A percentile compares a stretch with the other conserved stretches of the same genome.
These are phyloP conservation scores for Piloderma croceum DNA, from an alignment of 768 basidiomycete genomes.

Conservation along the genomic window DNA sequence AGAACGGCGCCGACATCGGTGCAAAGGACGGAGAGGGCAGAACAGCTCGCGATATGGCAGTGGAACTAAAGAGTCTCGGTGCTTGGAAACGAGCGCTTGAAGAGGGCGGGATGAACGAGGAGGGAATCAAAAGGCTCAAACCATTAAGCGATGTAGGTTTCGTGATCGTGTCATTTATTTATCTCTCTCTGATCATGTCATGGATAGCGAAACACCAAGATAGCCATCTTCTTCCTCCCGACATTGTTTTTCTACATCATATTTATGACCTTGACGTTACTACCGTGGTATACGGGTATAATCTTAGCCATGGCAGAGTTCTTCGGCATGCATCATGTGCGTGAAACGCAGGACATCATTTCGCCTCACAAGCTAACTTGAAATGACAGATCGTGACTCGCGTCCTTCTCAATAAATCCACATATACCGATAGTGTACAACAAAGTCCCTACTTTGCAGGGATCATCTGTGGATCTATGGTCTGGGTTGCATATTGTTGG, in stretches of 20 bases:
- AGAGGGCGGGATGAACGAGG: slow-evolving; percentile 79
- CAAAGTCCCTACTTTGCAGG: slow-evolving; percentile 91
- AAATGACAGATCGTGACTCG: slow-evolving; percentile 66
- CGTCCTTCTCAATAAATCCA: slow-evolving; percentile 75
- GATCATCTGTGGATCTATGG: slow-evolving; percentile 78
- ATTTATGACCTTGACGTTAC: slow-evolving; percentile 73
- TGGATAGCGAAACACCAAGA: slow-evolving; percentile 69
- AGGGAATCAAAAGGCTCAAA: slow-evolving; percentile 59
- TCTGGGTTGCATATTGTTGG: slow-evolving; percentile 88
- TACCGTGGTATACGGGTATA: slow-evolving; percentile 88
- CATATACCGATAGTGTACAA: slow-evolving; percentile 77
- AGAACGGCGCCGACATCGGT: slow-evolving; percentile 78
- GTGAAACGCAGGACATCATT: slow-evolving; percentile 20
- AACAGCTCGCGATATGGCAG: slow-evolving; percentile 91
- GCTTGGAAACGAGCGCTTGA: slow-evolving; percentile 87
- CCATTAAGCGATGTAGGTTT: slow-evolving; percentile 61
- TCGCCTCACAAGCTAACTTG: neutral
- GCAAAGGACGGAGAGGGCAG: slow-evolving; percentile 81
- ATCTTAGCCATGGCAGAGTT: slow-evolving; percentile 81
- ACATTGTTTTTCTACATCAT: slow-evolving; percentile 76
- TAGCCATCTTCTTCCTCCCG: slow-evolving; percentile 75
- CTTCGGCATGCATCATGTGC: slow-evolving; percentile 90
- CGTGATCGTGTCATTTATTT: slow-evolving; percentile 6
- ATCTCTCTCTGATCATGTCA: slow-evolving; percentile 1
- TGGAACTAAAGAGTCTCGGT: slow-evolving; percentile 84